phyloP scores from a whole-genome alignment of 306 rosid genomes.

The Gynostemma pentaphyllum region DNA sequence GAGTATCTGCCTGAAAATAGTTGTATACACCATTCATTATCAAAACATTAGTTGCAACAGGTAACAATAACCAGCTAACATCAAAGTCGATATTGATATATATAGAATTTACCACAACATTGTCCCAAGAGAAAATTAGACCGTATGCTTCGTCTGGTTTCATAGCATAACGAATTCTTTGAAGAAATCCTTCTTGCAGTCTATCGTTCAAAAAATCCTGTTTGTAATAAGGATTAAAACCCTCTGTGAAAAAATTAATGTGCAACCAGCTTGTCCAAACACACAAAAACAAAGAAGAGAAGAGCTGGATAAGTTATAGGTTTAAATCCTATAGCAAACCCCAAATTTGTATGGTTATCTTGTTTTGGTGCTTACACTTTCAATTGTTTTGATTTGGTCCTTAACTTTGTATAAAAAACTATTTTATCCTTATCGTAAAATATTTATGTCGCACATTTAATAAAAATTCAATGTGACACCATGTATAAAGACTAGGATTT shows the following conservation, averaged over 20 bases:
- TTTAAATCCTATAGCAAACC: too few relatives aligned
- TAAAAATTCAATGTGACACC: too few relatives aligned
- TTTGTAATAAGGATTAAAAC: conserved; percentile 27
- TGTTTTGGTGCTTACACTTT: too few relatives aligned
- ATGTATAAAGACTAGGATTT: too few relatives aligned
- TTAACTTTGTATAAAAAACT: too few relatives aligned
- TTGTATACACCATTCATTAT: conserved; percentile 9
- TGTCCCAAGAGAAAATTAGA: conserved; percentile 90
- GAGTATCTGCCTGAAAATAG: conserved; percentile 81
- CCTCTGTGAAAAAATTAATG: conserved; percentile 6
- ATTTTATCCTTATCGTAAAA: too few relatives aligned
- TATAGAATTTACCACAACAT: conserved; percentile 66
- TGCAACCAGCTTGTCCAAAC: conserved; percentile 4
- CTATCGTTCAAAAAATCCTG: conserved; percentile 93
- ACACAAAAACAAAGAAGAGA: not conserved
- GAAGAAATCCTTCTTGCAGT: conserved; percentile 90
- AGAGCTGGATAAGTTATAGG: not conserved
- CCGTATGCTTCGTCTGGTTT: conserved; percentile 99
- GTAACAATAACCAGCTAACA: conserved; percentile 13
- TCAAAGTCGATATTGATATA: conserved; percentile 3
- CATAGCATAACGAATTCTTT: conserved; percentile 93
- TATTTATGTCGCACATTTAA: too few relatives aligned
- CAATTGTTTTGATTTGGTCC: too few relatives aligned
- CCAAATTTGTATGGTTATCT: too few relatives aligned
- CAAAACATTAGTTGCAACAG: not conserved